These are phyloP conservation scores for Elaeagnus macrophylla DNA, from an alignment of 306 rosid species.

Conservation along the genomic window DNA sequence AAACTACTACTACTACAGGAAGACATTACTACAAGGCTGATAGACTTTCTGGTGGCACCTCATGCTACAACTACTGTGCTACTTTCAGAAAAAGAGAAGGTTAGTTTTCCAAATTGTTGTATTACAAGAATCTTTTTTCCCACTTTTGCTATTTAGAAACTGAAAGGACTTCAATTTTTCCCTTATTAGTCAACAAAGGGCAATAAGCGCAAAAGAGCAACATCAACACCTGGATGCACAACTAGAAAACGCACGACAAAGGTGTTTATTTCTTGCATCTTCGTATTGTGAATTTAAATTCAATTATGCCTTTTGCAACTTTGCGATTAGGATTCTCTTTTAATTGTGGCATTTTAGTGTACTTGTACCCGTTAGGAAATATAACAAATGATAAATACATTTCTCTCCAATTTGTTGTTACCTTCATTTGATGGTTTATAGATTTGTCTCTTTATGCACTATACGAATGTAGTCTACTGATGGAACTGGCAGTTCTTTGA, in stretches of 20 bases:
- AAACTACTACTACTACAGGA: slow-evolving; percentile 44
- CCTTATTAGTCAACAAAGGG: slow-evolving; percentile 52
- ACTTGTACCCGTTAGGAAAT: too few species aligned
- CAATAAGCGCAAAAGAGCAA: slow-evolving; percentile 58
- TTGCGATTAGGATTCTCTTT: too few species aligned
- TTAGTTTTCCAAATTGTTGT: slow-evolving; percentile 15
- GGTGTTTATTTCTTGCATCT: slow-evolving; percentile 38
- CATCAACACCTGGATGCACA: slow-evolving; percentile 43
- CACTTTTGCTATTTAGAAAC: slow-evolving; percentile 3
- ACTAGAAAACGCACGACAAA: slow-evolving; percentile 55
- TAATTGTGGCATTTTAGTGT: too few species aligned
- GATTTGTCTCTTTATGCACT: too few species aligned
- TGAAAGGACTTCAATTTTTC: slow-evolving; percentile 5
- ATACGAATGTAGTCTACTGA: too few species aligned
- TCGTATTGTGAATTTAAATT: slow-evolving; percentile 3
- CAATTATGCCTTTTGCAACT: slow-evolving; percentile 7
- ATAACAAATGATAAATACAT: too few species aligned
- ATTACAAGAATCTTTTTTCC: neutral
- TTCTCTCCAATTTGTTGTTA: too few species aligned
- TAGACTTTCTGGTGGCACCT: slow-evolving; percentile 81
- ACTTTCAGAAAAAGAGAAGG: slow-evolving; percentile 81
- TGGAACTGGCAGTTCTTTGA: too few species aligned
- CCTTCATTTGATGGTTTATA: too few species aligned
- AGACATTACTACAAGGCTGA: slow-evolving; percentile 64
- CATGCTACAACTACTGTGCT: slow-evolving; percentile 57